A percentile compares a stretch with the other conserved stretches of the same genome.
Conservation (phyloP, 768 basidiomycete species). For the Boletus coccyginus region DNA sequence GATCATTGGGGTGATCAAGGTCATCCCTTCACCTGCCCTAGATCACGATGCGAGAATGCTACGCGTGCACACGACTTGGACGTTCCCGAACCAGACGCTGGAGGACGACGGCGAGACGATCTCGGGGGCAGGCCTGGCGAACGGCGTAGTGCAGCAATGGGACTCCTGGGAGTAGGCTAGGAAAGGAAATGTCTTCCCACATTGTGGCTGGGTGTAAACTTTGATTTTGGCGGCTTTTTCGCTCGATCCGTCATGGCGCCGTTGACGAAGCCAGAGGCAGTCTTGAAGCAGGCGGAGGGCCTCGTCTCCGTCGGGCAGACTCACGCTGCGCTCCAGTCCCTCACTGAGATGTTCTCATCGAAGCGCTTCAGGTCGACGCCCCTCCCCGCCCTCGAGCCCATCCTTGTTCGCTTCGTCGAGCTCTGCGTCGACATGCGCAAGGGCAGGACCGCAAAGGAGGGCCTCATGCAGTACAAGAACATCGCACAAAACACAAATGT, state of each 20-base stretch:
- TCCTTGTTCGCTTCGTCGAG: constrained; percentile 93
- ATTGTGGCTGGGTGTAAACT: constrained; percentile 19
- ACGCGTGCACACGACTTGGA: constrained; percentile 63
- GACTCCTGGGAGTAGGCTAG: constrained; percentile 44
- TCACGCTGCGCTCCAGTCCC: constrained; percentile 84
- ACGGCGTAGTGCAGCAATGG: constrained; percentile 83
- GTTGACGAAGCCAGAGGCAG: constrained; percentile 44
- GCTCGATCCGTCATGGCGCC: no score
- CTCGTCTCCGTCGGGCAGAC: constrained; percentile 90
- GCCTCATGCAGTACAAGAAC: constrained; percentile 97
- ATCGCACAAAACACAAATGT: constrained; percentile 94
- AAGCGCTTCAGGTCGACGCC: constrained; percentile 85
- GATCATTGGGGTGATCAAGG: no score
- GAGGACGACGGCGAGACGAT: constrained; percentile 66
- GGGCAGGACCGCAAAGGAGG: constrained; percentile 68
- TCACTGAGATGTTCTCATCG: constrained; percentile 89
- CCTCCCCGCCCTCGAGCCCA: constrained; percentile 85
- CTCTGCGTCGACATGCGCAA: constrained; percentile 95
- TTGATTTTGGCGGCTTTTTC: no score
- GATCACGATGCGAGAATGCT: constrained; percentile 67
- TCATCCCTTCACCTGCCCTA: constrained; percentile 23
- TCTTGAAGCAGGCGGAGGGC: constrained; percentile 91
- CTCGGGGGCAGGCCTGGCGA: constrained; percentile 66
- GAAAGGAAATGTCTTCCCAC: constrained; percentile 21
- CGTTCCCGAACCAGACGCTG: constrained; percentile 80